These are phyloP conservation scores for Ceratobasidium sp. DNA, from an alignment of 1,284 basidiomycete genomes.

Conservation along the genomic window DNA sequence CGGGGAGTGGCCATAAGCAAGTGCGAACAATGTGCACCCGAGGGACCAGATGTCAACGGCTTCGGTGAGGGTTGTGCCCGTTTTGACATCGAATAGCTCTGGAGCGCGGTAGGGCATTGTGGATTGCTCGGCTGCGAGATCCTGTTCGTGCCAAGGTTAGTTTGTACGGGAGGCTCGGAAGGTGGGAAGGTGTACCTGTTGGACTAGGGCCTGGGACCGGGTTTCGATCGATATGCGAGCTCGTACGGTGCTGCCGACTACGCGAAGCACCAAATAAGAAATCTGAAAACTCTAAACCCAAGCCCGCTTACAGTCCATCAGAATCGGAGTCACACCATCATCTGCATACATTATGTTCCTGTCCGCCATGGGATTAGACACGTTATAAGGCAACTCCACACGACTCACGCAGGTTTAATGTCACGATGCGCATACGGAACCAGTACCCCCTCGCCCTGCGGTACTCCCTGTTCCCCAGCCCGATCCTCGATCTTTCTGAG, in stretches of 20 bases:
- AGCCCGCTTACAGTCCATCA: conserved; percentile 79
- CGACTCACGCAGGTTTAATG: conserved; percentile 87
- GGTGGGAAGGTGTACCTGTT: conserved; percentile 63
- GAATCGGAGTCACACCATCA: conserved; percentile 81
- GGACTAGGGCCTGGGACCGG: conserved; percentile 82
- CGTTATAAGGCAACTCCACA: neutral
- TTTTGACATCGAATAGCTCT: conserved; percentile 95
- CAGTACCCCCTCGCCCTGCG: conserved; percentile 58
- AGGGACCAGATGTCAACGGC: conserved; percentile 97
- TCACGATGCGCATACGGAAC: conserved; percentile 97
- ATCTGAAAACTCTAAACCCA: neutral
- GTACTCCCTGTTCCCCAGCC: conserved; percentile 50
- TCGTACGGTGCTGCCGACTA: conserved; percentile 80
- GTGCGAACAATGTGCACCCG: conserved; percentile 88
- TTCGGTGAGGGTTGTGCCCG: conserved; percentile 83
- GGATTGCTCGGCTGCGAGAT: conserved; percentile 92
- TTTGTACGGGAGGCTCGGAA: conserved; percentile 8
- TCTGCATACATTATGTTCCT: conserved; percentile 97
- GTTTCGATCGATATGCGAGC: conserved; percentile 80
- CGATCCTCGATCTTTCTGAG: conserved; percentile 49
- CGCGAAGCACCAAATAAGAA: neutral
- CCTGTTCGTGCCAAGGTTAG: conserved; percentile 56
- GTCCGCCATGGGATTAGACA: conserved; percentile 1
- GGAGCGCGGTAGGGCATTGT: conserved; percentile 97
- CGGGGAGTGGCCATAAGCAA: conserved; percentile 90